Base-by-base conservation (phyloP, 1,284 basidiomycete genomes). In the Trichosporon coremiiforme region DNA sequence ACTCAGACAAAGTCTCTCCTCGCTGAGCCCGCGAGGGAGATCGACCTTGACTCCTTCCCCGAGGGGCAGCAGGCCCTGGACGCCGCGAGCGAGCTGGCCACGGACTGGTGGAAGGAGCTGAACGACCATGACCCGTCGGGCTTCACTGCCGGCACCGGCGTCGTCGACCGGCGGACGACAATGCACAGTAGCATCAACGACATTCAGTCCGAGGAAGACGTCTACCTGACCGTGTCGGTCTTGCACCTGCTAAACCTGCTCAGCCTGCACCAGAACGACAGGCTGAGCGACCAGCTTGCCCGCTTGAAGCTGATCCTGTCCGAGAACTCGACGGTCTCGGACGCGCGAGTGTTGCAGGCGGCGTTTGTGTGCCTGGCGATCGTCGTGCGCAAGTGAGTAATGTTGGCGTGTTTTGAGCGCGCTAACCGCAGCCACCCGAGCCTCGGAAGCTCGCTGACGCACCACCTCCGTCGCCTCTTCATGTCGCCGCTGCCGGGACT, bases 401-500 rank as follows among this genome's bases (percentile, higher is more conserved):
- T 53, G 25, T 68, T n/a, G 55, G 33, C 20, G 64, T 69, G 45
- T 17, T 65, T 64, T 67, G 35, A 22, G 17, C 29, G n/a, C 57
- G 57, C 64, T 60, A 36, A 67, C 62, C 20, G 7, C 73, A 94
- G 92, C 80, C 94, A 94, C 83, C 90, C 91, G 0, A 88, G 90
- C 22, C 89, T 93, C 67, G 93, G 93, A 1, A 82, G 89, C 2
- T 86, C 87, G 10, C 90, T 95, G 87, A 90, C 91, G 0, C 86
- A 86, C 55, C 92, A 95, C 77, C 86, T 98, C 47, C 89, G 95
- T 36, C 90, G 91, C 65, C 95, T 97, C 75, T 89, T 96, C 31
- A 94, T 93, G 9, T 91, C 91, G 1, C 94, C 95, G 6, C 84
- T 96, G 47, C 89, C 92, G 0, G 91, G 95, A 38, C 94, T 97